Conservation (phyloP, 2,329 filamentous ascomycete species). For the Hypoxylon sp. region DNA sequence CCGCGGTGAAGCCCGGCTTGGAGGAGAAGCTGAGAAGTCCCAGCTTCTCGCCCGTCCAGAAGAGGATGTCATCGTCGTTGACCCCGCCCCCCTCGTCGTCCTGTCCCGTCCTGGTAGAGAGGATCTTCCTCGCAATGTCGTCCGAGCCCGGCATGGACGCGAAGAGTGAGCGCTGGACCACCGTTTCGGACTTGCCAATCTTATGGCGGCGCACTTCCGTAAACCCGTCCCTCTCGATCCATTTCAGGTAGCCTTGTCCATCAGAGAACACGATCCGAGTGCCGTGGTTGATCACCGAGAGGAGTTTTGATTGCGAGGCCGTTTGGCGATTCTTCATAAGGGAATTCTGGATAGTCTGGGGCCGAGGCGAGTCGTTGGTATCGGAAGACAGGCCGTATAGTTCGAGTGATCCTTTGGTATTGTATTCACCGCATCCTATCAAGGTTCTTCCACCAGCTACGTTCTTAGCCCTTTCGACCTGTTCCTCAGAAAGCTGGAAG, state of each 20-base stretch:
- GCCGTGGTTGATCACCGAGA: constrained; percentile 85
- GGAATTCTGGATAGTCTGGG: constrained; percentile 57
- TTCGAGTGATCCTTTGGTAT: constrained; percentile 89
- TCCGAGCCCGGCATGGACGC: constrained; percentile 65
- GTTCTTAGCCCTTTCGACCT: constrained; percentile 66
- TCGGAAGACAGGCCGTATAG: constrained; percentile 74
- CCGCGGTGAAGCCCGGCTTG: constrained; percentile 59
- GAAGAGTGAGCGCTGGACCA: constrained; percentile 62
- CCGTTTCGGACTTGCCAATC: constrained; percentile 66
- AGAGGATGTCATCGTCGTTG: constrained; percentile 76
- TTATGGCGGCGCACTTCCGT: constrained; percentile 67
- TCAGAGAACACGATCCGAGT: constrained; percentile 86
- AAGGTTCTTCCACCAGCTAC: constrained; percentile 70
- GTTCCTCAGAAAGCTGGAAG: constrained; percentile 66
- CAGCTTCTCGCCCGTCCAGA: constrained; percentile 90
- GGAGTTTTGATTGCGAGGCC: constrained; percentile 80
- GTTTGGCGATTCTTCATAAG: constrained; percentile 84
- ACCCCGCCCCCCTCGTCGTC: constrained; percentile 39
- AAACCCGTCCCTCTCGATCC: constrained; percentile 87
- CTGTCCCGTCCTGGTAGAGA: constrained; percentile 65
- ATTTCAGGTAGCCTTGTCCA: constrained; percentile 84
- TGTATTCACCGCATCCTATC: constrained; percentile 89
- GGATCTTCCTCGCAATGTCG: constrained; percentile 83
- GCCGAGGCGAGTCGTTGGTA: constrained; percentile 35
- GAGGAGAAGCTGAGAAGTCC: constrained; percentile 76